Evolutionary conservation across 306 rosid genomes (phyloP), one percentile per base, ranked within the genome.

Genomic region (Biancaea sappan): DNA sequence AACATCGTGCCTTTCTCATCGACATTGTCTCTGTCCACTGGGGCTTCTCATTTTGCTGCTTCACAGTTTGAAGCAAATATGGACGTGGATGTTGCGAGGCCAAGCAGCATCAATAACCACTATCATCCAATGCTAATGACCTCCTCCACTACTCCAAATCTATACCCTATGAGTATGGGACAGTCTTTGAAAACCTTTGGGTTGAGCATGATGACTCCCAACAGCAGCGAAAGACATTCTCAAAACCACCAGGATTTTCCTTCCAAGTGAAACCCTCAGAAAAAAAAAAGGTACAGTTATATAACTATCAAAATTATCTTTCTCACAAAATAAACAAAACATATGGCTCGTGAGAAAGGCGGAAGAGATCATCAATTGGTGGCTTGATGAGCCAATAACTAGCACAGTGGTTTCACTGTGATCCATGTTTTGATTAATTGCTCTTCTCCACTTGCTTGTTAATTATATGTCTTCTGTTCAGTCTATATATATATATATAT

Each of bases 21-120:
- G 60, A 56, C 89, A 6, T 70, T 83, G 85, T 81, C 96, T 71
- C 78, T 90, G 52, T 83, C 93, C 54, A 84, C 90, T 40, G 88
- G 89, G 59, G 69, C 59, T 75, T 75, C 91, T 79, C 90, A 76
- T 73, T 84, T 80, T 11, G 50, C 84, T 11, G 50, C 84, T 72
- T 82, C 92, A 22, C 82, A 72, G 53, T 83, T 77, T 18, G 85
- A 84, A 68, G 76, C 78, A 41, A 56, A 26, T 9, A 83, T 75
- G 75, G 88, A 84, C 51, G 80, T 84, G 64, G 89, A 85, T 51
- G 10, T 51, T 67, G 79, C 76, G 10, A 85, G 90, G 71, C 87
- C 85, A 68, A 78, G 79, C 63, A 83, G 73, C n/a, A n/a, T n/a
- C 62, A 13, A 13, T 14, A 54, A 14, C 74, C 86, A 86, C 40